phyloP scores from a whole-genome alignment of 768 basidiomycete genomes.

The Trametes cubensis region DNA sequence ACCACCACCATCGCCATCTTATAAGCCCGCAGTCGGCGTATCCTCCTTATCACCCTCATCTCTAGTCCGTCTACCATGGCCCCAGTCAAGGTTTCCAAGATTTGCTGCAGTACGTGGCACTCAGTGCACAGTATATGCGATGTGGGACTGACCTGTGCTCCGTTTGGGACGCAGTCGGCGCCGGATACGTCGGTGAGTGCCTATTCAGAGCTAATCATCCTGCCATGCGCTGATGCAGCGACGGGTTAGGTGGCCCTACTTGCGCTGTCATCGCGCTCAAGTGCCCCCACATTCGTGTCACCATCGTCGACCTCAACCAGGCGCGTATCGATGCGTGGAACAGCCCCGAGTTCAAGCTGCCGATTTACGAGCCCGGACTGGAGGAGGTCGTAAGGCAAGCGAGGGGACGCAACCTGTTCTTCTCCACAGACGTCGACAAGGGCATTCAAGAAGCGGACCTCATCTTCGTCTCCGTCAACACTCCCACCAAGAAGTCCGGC shows the following conservation, averaged over 20 bases:
- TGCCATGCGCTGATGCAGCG: neutral
- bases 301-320: slow-evolving; percentile 97
- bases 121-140: slow-evolving; percentile 23
- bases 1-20: slow-evolving; percentile 26
- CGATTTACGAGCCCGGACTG: slow-evolving; percentile 98
- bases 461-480: slow-evolving; percentile 98
- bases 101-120: slow-evolving; percentile 80
- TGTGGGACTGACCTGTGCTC: slow-evolving; percentile 14
- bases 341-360: slow-evolving; percentile 76
- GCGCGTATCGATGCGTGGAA: slow-evolving; percentile 97
- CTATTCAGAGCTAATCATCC: slow-evolving; percentile 1
- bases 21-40: slow-evolving; percentile 12
- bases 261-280: slow-evolving; percentile 94
- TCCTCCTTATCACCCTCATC: slow-evolving; percentile 25
- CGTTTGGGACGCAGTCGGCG: slow-evolving; percentile 58
- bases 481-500: slow-evolving; percentile 97
- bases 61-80: slow-evolving; percentile 42
- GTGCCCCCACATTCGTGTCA: slow-evolving; percentile 91
- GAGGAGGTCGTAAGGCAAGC: slow-evolving; percentile 86
- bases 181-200: slow-evolving; percentile 87
- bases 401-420: slow-evolving; percentile 95
- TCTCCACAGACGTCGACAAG: slow-evolving; percentile 92
- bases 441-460: slow-evolving; percentile 94
- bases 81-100: slow-evolving; percentile 69
- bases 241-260: slow-evolving; percentile 79